phyloP scores from a whole-genome alignment of 1,139 yeast species.

The Eremothecium sinecaudum region DNA sequence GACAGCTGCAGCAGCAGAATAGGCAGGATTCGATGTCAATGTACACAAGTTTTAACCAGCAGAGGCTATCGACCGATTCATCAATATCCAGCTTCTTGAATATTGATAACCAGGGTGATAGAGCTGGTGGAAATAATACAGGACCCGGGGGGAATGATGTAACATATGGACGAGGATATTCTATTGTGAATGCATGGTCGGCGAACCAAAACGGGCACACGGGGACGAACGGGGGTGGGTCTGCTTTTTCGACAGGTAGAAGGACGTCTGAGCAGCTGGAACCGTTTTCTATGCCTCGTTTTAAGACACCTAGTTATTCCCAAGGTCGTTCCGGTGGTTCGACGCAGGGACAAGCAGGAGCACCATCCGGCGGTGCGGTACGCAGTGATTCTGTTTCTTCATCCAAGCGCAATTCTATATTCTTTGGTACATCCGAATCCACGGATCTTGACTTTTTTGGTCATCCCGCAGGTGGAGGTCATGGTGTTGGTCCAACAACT shows the following conservation, averaged over 20 bases:
- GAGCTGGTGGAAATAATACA: conserved; percentile 14
- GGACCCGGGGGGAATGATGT: conserved; percentile 6
- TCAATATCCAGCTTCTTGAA: conserved; percentile 21
- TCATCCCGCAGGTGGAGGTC: conserved; percentile 4
- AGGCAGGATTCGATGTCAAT: conserved; percentile 23
- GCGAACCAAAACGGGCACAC: conserved; percentile 8
- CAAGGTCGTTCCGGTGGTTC: conserved; percentile 5
- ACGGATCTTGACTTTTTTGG: conserved; percentile 20
- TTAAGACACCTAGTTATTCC: conserved; percentile 30
- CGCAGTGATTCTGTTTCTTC: conserved; percentile 14
- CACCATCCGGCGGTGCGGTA: conserved; percentile 6
- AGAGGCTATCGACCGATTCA: conserved; percentile 21
- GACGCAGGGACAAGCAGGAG: neutral
- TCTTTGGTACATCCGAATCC: conserved; percentile 16
- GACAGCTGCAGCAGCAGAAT: no score
- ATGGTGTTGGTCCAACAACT: neutral
- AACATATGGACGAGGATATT: conserved; percentile 31
- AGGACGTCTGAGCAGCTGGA: conserved; percentile 40
- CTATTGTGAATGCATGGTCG: conserved; percentile 31
- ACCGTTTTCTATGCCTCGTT: conserved; percentile 33
- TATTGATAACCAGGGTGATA: conserved; percentile 9
- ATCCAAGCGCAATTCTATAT: conserved; percentile 20
- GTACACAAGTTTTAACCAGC: conserved; percentile 24
- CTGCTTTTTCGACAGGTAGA: conserved; percentile 21
- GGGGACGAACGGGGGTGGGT: conserved; percentile 6